These are phyloP conservation scores for Pyrus betulifolia DNA, from an alignment of 306 rosid genomes.

Conservation along the genomic window DNA sequence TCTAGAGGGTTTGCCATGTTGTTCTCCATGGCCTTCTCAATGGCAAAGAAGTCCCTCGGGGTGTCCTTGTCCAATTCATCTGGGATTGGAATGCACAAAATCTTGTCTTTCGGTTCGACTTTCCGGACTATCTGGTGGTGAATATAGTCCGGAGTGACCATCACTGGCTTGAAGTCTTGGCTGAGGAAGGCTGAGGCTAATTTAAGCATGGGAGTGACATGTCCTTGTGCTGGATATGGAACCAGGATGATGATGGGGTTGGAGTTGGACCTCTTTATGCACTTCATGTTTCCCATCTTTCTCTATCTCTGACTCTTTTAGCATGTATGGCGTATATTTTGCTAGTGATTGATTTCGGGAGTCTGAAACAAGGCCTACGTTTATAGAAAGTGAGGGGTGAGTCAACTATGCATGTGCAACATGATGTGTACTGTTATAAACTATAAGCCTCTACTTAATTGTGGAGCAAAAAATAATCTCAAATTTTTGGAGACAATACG, in stretches of 20 bases:
- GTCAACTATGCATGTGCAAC: background rate
- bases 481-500: no score
- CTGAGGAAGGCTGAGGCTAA: slow-evolving; percentile 36
- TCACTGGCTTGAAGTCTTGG: slow-evolving; percentile 37
- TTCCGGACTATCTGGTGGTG: slow-evolving; percentile 21
- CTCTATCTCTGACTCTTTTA: background rate
- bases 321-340: background rate
- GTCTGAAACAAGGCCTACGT: background rate
- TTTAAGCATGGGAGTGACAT: slow-evolving; percentile 75
- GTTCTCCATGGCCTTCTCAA: slow-evolving; percentile 62
- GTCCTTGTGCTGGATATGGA: slow-evolving; percentile 94
- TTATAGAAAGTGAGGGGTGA: background rate
- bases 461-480: no score
- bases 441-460: background rate
- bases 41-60: slow-evolving; percentile 49
- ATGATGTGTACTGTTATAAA: background rate
- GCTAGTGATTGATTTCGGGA: background rate
- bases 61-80: slow-evolving; percentile 28
- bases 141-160: slow-evolving; percentile 43
- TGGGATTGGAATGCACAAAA: slow-evolving; percentile 28
- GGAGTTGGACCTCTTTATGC: slow-evolving; percentile 2
- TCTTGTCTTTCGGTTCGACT: background rate
- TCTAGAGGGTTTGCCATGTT: slow-evolving; percentile 45
- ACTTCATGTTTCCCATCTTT: slow-evolving; percentile 24
- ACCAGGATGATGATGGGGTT: slow-evolving; percentile 40